A percentile compares a stretch with the other conserved stretches of the same genome.
Evolutionary conservation across 345 rosid species (phyloP).

Genomic region (Draba incana): DNA sequence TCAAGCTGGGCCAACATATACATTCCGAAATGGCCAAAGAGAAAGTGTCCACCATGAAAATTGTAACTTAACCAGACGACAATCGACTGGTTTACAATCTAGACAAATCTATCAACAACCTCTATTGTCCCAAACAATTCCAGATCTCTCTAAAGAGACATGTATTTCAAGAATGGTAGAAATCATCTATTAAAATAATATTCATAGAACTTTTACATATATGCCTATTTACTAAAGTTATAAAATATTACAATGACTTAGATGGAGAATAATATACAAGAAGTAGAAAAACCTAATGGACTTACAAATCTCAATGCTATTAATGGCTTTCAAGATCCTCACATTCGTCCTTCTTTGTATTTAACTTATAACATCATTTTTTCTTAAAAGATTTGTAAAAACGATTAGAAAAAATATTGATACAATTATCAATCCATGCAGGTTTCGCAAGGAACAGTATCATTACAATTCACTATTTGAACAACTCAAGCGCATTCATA

Average conservation of each 20-base stretch:
- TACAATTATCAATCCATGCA: constrained; percentile 5
- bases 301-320: constrained; percentile 18
- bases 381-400: neutral
- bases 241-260: constrained; percentile 15
- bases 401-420: neutral
- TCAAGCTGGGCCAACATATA: neutral
- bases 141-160: neutral
- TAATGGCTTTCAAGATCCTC: constrained; percentile 23
- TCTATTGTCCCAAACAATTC: constrained; percentile 11
- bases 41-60: constrained; percentile 13
- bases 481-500: constrained; percentile 16
- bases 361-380: neutral
- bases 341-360: constrained; percentile 19
- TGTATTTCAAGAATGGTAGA: constrained; percentile 26
- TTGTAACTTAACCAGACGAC: neutral
- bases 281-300: constrained; percentile 14
- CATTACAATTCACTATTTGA: constrained; percentile 2
- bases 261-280: constrained; percentile 24
- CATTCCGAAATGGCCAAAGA: constrained; percentile 1
- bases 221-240: neutral
- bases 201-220: neutral
- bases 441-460: constrained; percentile 12
- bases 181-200: neutral
- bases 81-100: constrained; percentile 17
- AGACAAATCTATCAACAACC: constrained; percentile 22